Evolutionary conservation across 192 early-diverging fungal genomes (phyloP).

Genomic region (Rhizoclosmatium globosum): DNA sequence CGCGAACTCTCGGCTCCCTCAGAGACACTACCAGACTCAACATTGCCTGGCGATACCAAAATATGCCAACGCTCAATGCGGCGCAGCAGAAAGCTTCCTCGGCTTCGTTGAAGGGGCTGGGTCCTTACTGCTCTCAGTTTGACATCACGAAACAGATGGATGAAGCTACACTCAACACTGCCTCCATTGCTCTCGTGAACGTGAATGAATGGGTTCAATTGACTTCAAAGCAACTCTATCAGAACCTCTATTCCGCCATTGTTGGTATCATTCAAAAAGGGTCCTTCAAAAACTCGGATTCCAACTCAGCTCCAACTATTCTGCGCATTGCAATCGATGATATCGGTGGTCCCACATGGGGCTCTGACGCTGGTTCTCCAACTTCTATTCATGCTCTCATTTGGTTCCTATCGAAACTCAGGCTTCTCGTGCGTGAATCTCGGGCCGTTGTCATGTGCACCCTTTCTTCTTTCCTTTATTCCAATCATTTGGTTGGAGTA

Average conservation of each 20-base stretch:
- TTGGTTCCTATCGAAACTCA: conserved; percentile 69
- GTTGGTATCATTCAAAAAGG: conserved; percentile 66
- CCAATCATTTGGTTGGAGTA: conserved; percentile 43
- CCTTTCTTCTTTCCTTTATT: conserved; percentile 82
- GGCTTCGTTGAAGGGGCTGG: conserved; percentile 82
- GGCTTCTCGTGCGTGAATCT: conserved; percentile 79
- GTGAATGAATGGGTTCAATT: conserved; percentile 18
- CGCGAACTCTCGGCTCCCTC: conserved; percentile 38
- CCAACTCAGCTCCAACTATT: conserved; percentile 43
- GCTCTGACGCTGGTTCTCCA: conserved; percentile 24
- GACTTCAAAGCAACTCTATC: conserved; percentile 28
- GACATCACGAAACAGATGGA: conserved; percentile 85
- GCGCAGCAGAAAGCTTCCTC: conserved; percentile 6
- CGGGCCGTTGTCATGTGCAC: conserved; percentile 81
- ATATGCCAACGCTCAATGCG: conserved; percentile 72
- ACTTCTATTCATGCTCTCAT: background rate
- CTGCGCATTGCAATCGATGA: conserved; percentile 85
- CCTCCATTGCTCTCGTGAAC: conserved; percentile 38
- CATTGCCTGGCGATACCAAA: conserved; percentile 96
- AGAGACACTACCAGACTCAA: conserved; percentile 72
- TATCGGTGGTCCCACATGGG: conserved; percentile 85
- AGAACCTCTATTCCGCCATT: conserved; percentile 56
- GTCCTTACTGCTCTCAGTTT: conserved; percentile 84
- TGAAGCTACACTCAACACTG: conserved; percentile 47
- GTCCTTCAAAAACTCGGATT: conserved; percentile 67